phyloP scores from a whole-genome alignment of 352 stramenopile genomes.

The Globisporangium middletonii region DNA sequence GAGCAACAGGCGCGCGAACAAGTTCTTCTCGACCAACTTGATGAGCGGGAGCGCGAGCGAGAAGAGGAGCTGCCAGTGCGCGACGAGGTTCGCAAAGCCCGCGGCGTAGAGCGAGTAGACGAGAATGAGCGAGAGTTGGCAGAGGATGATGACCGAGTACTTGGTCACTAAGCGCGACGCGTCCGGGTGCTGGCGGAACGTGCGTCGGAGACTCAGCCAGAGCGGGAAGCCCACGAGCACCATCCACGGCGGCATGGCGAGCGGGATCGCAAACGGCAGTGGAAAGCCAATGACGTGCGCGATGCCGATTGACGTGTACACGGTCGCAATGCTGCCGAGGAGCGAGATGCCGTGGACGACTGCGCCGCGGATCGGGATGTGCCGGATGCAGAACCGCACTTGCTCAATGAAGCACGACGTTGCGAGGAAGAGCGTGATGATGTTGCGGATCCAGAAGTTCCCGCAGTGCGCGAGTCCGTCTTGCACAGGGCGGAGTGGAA shows the following conservation, averaged over 20 bases:
- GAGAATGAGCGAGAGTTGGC: constrained; percentile 12
- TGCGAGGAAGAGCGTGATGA: not conserved
- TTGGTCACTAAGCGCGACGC: constrained; percentile 1
- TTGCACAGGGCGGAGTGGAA: not conserved
- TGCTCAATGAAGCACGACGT: not conserved
- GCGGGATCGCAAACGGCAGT: constrained; percentile 26
- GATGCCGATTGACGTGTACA: not conserved
- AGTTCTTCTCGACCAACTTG: constrained; percentile 19
- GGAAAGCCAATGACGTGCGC: constrained; percentile 22
- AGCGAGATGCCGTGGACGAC: not conserved
- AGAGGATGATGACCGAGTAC: constrained; percentile 6
- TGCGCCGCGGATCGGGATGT: constrained; percentile 3
- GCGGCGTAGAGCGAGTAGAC: constrained; percentile 29
- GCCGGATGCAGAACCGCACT: not conserved
- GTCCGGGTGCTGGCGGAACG: not conserved
- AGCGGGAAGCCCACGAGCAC: not conserved
- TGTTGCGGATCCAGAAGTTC: constrained; percentile 9
- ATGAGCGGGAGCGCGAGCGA: constrained; percentile 24
- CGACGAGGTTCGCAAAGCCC: constrained; percentile 15
- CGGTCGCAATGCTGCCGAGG: constrained; percentile 2
- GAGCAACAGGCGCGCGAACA: not conserved
- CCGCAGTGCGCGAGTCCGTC: not conserved
- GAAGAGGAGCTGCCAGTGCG: constrained; percentile 13
- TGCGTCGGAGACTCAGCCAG: not conserved
- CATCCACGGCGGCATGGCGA: not conserved